phyloP scores from a whole-genome alignment of 441 rosid species.

The Arabidopsis lyrata region DNA sequence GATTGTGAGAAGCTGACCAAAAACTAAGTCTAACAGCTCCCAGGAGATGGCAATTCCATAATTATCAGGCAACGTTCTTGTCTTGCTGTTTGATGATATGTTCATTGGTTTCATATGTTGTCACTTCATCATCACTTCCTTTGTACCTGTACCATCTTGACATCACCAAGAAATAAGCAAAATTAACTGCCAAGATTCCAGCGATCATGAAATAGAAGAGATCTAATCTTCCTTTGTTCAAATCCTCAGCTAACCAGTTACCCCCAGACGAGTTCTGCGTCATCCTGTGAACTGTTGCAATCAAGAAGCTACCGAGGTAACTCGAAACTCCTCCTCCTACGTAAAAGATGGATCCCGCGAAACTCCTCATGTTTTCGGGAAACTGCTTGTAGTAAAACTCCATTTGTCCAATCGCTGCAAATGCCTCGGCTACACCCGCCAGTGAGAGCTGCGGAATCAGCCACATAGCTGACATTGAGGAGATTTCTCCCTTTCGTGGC shows the following conservation, averaged over 20 bases:
- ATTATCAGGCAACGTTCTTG: conserved; percentile 37
- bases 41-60: conserved; percentile 1
- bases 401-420: conserved; percentile 60
- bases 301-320: conserved; percentile 67
- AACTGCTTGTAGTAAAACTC: conserved; percentile 88
- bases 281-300: conserved; percentile 61
- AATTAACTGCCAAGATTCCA: conserved; percentile 59
- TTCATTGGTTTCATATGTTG: conserved; percentile 40
- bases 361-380: conserved; percentile 88
- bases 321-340: conserved; percentile 67
- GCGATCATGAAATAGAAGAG: conserved; percentile 68
- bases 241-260: conserved; percentile 79
- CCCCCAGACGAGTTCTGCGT: conserved; percentile 56
- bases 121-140: conserved; percentile 44
- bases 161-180: conserved; percentile 61
- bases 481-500: conserved; percentile 72
- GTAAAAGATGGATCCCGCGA: conserved; percentile 71
- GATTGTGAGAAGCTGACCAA: conserved; percentile 42
- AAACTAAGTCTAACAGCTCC: conserved; percentile 34
- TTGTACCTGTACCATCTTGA: conserved; percentile 77
- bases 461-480: conserved; percentile 77
- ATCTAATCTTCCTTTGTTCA: conserved; percentile 79
- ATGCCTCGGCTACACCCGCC: conserved; percentile 75
- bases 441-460: conserved; percentile 72
- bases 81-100: conserved; percentile 42